phyloP scores from a whole-genome alignment of 2,329 filamentous ascomycete genomes.

The Sphaerulina populicola region DNA sequence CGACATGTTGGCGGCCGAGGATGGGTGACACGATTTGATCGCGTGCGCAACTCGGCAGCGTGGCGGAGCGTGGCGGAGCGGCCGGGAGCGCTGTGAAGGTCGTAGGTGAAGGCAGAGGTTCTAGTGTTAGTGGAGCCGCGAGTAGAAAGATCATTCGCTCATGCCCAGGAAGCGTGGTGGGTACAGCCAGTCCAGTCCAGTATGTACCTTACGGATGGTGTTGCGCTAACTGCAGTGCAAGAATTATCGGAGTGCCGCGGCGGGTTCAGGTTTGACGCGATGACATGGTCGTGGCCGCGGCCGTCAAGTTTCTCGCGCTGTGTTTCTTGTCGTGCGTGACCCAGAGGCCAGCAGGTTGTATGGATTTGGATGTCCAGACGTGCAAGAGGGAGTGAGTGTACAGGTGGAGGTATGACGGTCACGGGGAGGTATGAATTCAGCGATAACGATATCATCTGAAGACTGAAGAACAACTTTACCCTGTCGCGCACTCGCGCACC shows the following conservation, averaged over 20 bases:
- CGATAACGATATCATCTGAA: neutral
- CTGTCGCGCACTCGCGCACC: neutral
- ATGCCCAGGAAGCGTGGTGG: neutral
- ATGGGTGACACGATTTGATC: slow-evolving; percentile 3
- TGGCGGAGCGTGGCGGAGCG: slow-evolving; percentile 3
- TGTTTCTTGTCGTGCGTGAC: neutral
- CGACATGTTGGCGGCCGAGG: slow-evolving; percentile 14
- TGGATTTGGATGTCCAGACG: neutral
- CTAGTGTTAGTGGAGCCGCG: neutral
- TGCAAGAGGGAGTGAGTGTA: neutral
- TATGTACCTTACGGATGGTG: too few species aligned
- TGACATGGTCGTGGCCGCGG: slow-evolving; percentile 7
- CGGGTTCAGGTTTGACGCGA: slow-evolving; percentile 15
- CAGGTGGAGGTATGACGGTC: too few species aligned
- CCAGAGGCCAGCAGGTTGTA: neutral
- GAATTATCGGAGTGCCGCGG: neutral
- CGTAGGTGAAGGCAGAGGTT: neutral
- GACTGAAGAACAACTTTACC: neutral
- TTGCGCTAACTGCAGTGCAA: neutral
- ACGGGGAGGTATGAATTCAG: neutral
- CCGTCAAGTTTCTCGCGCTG: neutral
- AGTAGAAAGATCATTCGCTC: neutral
- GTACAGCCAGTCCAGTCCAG: neutral
- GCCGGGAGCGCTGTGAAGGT: neutral
- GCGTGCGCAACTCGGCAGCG: slow-evolving; percentile 9